Evolutionary conservation across 2,329 filamentous ascomycete genomes (phyloP), one percentile per base, ranked within the genome.

Genomic region (Fusarium heterosporum): DNA sequence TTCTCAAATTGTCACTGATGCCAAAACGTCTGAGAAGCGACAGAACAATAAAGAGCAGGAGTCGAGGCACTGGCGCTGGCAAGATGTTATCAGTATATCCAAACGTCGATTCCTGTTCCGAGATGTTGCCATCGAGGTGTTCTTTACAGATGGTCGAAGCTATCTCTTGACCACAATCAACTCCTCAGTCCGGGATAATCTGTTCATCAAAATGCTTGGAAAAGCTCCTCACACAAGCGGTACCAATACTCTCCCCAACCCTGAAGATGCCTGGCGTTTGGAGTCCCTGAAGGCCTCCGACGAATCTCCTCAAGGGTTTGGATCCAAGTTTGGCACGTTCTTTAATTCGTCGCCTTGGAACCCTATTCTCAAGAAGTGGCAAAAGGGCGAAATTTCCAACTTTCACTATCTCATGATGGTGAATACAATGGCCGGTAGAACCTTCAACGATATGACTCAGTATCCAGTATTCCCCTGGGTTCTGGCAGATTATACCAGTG

Each of bases 381-480:
- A 96, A 60, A 91, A 90, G 75, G 96, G 96, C 13, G 96, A 99
- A 73, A 93, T 98, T 48, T 98, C 95, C 14, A 99, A 99, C 77
- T 99, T 99, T 73, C 93, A 98, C 78, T 99, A 99, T 75, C 86
- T 99, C 34, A 99, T 99, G 95, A 89, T 97, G 61, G 89, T 99
- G 74, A 99, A 99, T 75, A 98, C 96, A 0, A 93, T 99, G 86
- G 96, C 96, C 28, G 96, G 96, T 4, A 86, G 96, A 51, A 98
- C 96, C 0, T 99, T 99, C 81, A 99, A 99, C 74, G 96, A 99
- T 75, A 83, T 99, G 17, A 99, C 96, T 0, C 96, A 99, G 73
- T 99, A 99, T 73, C 96, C 96, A 0, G 94, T 99, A 17, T 99
- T 99, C 68, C 96, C 96, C 0, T 99, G 96, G 96, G 90, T 99